Evolutionary conservation across 192 early-diverging fungal genomes (phyloP).

Genomic region (Backusella parvicylindrica): DNA sequence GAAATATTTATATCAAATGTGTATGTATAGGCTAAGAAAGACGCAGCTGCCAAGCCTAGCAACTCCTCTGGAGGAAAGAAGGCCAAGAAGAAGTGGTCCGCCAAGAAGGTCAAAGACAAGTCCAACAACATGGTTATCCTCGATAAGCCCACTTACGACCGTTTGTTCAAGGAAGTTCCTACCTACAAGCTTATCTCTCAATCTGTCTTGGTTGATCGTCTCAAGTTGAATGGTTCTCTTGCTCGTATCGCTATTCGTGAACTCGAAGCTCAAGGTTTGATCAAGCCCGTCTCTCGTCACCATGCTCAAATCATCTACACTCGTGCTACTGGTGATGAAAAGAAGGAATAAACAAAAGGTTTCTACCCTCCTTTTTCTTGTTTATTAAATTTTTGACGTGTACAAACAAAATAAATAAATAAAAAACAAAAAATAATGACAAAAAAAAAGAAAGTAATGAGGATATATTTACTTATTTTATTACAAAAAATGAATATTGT

Average conservation of each 20-base stretch:
- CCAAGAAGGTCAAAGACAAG: constrained; percentile 99
- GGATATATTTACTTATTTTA: not conserved
- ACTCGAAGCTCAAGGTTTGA: constrained; percentile 87
- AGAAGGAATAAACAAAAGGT: constrained; percentile 6
- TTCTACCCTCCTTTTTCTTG: not conserved
- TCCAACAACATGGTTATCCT: constrained; percentile 99
- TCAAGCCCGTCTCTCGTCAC: constrained; percentile 88
- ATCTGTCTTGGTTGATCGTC: constrained; percentile 97
- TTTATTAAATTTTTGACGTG: not conserved
- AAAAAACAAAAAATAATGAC: not conserved
- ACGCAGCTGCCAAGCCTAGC: constrained; percentile 53
- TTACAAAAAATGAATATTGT: not conserved
- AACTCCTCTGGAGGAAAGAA: constrained; percentile 61
- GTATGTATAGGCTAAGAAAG: constrained; percentile 54
- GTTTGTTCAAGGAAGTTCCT: constrained; percentile 99
- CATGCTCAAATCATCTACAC: constrained; percentile 89
- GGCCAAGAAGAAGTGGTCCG: constrained; percentile 93
- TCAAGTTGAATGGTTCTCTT: constrained; percentile 95
- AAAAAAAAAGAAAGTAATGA: not conserved
- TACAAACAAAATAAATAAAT: not conserved
- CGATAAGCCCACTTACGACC: constrained; percentile 96
- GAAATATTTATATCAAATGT: not conserved
- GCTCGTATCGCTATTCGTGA: constrained; percentile 94
- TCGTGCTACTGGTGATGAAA: constrained; percentile 38
- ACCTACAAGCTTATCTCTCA: constrained; percentile 99